Evolutionary conservation across 257 asterid species (phyloP), one percentile per base, ranked within the genome.

Genomic region (Rehmannia glutinosa): DNA sequence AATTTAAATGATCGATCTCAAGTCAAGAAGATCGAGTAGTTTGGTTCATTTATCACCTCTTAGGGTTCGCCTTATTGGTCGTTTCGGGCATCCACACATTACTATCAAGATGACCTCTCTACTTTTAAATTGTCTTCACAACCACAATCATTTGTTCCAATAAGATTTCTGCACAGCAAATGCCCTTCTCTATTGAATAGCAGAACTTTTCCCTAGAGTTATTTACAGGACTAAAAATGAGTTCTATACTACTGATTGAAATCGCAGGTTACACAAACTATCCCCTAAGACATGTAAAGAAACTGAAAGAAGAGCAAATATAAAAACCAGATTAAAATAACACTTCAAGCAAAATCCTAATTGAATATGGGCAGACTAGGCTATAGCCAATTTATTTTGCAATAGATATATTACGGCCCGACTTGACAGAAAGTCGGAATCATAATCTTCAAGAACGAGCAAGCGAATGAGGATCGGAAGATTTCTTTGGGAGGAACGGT

Each of bases 221-320:
- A 80, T 80, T 50, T 80, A 80, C 85, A 80, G 60, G 68, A 67
- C 80, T 62, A 73, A 54, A 47, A 63, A 65, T 61, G 32, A 66
- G 55, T 39, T 69, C 78, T 75, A 64, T 28, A 54, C 75, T 59
- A 56, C 13, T 11, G 20, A 59, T 15, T 38, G 43, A 1, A 38
- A 5, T 21, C 8, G 24, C 73, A 58, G 28, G 65, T 75, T 70
- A 54, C 73, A 68, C 41, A 47, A 15, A 54, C 52, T 39, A 52
- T 56, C 68, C 62, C 32, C 69, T 43, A 69, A 41, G 51, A 24
- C 50, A 38, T 27, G 66, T 39, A 24, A 52, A 51, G 6, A 38
- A 46, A 59, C 64, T 8, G 51, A 70, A 66, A 61, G 42, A 66
- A 58, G 59, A 45, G 30, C 11, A 17, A 49, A 73, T 42, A 66